These are phyloP conservation scores for Heritiera littoralis DNA, from an alignment of 345 rosid species.

Conservation along the genomic window DNA sequence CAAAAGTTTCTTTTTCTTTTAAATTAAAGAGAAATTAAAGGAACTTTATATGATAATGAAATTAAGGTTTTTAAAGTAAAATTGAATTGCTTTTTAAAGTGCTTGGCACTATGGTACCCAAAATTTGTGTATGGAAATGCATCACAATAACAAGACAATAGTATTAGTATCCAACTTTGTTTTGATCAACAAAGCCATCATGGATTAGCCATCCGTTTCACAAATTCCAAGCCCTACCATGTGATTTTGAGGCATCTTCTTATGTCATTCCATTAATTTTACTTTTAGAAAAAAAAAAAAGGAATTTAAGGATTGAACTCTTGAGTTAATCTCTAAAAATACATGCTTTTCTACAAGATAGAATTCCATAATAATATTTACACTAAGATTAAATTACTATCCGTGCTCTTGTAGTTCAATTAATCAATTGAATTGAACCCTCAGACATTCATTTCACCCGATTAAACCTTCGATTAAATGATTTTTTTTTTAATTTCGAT, in stretches of 20 bases:
- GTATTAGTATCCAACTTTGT: slow-evolving; percentile 1
- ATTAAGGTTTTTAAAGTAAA: not conserved
- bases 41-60: not conserved
- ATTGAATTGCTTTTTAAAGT: slow-evolving; percentile 1
- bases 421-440: too few species aligned
- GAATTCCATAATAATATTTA: too few species aligned
- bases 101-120: slow-evolving; percentile 16
- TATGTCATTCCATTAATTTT: not conserved
- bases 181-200: slow-evolving; percentile 1
- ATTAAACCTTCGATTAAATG: too few species aligned
- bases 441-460: too few species aligned
- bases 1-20: not conserved
- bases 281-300: too few species aligned
- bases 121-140: slow-evolving; percentile 14
- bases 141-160: slow-evolving; percentile 16
- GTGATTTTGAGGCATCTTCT: not conserved
- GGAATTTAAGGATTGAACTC: too few species aligned
- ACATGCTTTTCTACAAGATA: too few species aligned
- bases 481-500: too few species aligned
- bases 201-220: not conserved
- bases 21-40: not conserved
- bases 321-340: too few species aligned
- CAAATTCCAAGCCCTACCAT: slow-evolving; percentile 16
- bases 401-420: too few species aligned
- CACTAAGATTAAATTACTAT: too few species aligned